These are phyloP conservation scores for Turnera subulata DNA, from an alignment of 345 rosid species.

Conservation along the genomic window DNA sequence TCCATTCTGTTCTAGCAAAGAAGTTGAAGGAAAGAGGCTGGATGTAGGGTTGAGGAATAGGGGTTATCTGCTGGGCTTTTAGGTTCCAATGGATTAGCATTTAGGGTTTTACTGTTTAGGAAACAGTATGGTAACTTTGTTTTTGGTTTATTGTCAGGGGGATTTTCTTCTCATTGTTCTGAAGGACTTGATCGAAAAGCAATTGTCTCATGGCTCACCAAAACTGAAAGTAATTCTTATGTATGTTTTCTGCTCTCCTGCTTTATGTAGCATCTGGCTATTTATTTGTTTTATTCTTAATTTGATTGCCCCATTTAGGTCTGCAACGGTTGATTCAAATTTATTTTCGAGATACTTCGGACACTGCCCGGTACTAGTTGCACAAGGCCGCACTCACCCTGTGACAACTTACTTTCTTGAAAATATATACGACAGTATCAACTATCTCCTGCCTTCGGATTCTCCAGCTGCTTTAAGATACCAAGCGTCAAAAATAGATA, in stretches of 20 bases:
- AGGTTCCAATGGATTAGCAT: too few species aligned
- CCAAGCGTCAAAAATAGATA: conserved; percentile 43
- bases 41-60: too few species aligned
- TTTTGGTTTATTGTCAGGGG: conserved; percentile 45
- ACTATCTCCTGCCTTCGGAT: conserved; percentile 73
- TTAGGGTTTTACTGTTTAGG: neutral
- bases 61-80: too few species aligned
- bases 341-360: conserved; percentile 82
- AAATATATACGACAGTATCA: conserved; percentile 70
- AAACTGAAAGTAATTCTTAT: conserved; percentile 82
- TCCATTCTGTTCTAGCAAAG: too few species aligned
- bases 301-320: conserved; percentile 43
- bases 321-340: conserved; percentile 91
- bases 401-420: conserved; percentile 77
- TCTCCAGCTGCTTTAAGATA: conserved; percentile 69
- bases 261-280: conserved; percentile 6
- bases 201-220: conserved; percentile 40
- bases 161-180: conserved; percentile 89
- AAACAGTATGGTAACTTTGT: neutral
- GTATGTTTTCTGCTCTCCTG: conserved; percentile 39
- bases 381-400: conserved; percentile 85
- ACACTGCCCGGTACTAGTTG: conserved; percentile 81
- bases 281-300: conserved; percentile 8
- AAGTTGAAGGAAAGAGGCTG: too few species aligned
- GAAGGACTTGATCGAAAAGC: conserved; percentile 87